phyloP scores from a whole-genome alignment of 2,329 filamentous ascomycete species.

The Verticillium klebahnii region DNA sequence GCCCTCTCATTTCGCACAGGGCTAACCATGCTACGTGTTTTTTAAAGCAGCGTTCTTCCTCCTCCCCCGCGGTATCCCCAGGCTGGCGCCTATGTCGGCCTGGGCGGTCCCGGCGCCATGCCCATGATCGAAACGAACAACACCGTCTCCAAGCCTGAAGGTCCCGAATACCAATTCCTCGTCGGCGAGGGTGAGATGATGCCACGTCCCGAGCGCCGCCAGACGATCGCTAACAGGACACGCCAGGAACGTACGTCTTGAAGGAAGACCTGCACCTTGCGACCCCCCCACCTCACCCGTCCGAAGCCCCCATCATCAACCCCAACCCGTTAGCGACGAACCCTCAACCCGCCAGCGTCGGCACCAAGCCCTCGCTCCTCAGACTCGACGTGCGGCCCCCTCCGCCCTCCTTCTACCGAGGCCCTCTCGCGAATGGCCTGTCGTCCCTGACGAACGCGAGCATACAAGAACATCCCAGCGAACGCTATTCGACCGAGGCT shows the following conservation, averaged over 20 bases:
- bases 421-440: slow-evolving; percentile 32
- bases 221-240: neutral
- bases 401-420: slow-evolving; percentile 45
- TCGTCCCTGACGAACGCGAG: slow-evolving; percentile 46
- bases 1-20: neutral
- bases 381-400: slow-evolving; percentile 59
- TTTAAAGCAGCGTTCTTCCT: slow-evolving; percentile 64
- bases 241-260: slow-evolving; percentile 76
- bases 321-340: slow-evolving; percentile 87
- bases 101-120: slow-evolving; percentile 61
- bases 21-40: neutral
- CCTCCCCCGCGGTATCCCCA: slow-evolving; percentile 81
- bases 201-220: neutral
- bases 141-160: slow-evolving; percentile 71
- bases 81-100: slow-evolving; percentile 67
- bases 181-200: slow-evolving; percentile 73
- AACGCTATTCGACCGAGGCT: slow-evolving; percentile 57
- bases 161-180: slow-evolving; percentile 82
- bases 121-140: slow-evolving; percentile 95
- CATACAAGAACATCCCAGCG: slow-evolving; percentile 58
- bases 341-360: slow-evolving; percentile 75
- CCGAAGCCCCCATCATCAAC: slow-evolving; percentile 81
- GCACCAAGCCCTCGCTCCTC: slow-evolving; percentile 78
- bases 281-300: slow-evolving; percentile 91
- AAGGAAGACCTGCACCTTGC: slow-evolving; percentile 90